Evolutionary conservation across 208 protist species (phyloP).

Genomic region (Ichthyophonus hoferi): DNA sequence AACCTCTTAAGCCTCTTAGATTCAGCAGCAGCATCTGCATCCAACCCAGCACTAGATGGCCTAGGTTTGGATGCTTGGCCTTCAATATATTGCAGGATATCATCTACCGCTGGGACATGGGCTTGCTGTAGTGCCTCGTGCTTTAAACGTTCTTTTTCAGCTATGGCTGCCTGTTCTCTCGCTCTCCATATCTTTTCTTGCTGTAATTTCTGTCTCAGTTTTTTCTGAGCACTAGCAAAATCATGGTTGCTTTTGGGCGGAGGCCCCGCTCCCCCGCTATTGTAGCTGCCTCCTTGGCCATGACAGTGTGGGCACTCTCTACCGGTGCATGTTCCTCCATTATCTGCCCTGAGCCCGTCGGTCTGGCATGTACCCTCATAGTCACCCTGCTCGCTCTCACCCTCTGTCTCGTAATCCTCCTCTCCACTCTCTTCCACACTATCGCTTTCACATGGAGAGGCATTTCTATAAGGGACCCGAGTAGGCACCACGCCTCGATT

Average conservation of each 20-base stretch:
- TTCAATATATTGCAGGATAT: constrained; percentile 24
- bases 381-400: not conserved
- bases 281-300: not conserved
- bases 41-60: not conserved
- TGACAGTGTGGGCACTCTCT: not conserved
- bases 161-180: not conserved
- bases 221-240: not conserved
- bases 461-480: too few relatives aligned
- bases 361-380: not conserved
- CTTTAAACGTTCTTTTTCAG: not conserved
- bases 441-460: too few relatives aligned
- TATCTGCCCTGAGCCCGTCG: not conserved
- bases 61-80: constrained; percentile 5
- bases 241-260: constrained; percentile 11
- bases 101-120: constrained; percentile 1
- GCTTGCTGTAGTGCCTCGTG: not conserved
- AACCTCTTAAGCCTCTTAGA: not conserved
- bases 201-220: constrained; percentile 1
- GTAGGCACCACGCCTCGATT: too few relatives aligned
- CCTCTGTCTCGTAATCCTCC: not conserved
- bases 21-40: not conserved
- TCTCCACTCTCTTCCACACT: not conserved
- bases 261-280: not conserved
- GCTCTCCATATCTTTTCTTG: not conserved
- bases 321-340: not conserved